phyloP scores from a whole-genome alignment of 2,329 filamentous ascomycete species.

The Paecilomyces dactylethromorphus region DNA sequence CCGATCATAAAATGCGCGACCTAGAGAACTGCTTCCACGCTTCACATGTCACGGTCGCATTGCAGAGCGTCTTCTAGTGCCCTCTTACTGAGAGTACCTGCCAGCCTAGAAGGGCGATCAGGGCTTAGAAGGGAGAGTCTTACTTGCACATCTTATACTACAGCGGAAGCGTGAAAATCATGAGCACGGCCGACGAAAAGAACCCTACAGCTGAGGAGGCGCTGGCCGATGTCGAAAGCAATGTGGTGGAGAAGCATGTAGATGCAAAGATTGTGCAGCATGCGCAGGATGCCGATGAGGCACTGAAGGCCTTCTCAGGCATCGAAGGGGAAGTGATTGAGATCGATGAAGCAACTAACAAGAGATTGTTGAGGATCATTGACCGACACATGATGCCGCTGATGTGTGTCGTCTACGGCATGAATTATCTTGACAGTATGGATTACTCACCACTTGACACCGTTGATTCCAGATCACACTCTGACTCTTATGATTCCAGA shows the following conservation, averaged over 20 bases:
- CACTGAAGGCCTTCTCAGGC: slow-evolving; percentile 50
- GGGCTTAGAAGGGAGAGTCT: background rate
- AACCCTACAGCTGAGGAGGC: slow-evolving; percentile 16
- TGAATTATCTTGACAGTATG: slow-evolving; percentile 51
- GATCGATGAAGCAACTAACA: slow-evolving; percentile 52
- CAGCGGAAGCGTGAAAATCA: background rate
- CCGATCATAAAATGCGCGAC: background rate
- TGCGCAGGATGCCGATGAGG: slow-evolving; percentile 54
- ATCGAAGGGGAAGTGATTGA: slow-evolving; percentile 46
- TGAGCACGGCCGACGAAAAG: slow-evolving; percentile 35
- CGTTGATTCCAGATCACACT: background rate
- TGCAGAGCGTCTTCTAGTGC: background rate
- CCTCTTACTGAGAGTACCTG: background rate
- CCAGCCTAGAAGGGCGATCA: background rate
- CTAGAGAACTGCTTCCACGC: background rate
- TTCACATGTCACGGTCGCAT: background rate
- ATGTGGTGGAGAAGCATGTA: slow-evolving; percentile 8
- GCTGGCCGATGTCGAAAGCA: slow-evolving; percentile 14
- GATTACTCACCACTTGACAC: background rate
- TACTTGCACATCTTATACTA: background rate
- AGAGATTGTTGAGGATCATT: slow-evolving; percentile 53
- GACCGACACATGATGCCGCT: slow-evolving; percentile 58
- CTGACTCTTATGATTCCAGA: slow-evolving; percentile 19
- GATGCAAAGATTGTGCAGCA: slow-evolving; percentile 42
- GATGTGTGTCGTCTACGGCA: slow-evolving; percentile 52